phyloP scores from a whole-genome alignment of 2,329 filamentous ascomycete genomes.

The Botrytis galanthina region DNA sequence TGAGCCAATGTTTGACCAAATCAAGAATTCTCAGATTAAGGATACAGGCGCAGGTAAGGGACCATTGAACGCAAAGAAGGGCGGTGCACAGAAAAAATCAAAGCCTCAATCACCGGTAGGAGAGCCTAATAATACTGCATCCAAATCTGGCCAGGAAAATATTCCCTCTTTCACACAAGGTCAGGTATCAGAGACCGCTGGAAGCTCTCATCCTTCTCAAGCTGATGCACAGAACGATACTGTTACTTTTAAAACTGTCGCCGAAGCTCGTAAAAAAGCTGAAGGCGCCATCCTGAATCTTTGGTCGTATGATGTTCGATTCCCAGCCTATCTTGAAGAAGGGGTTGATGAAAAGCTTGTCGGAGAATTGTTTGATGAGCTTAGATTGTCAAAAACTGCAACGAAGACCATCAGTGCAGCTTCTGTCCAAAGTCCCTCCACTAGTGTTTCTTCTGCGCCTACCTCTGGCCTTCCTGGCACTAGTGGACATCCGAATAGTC shows the following conservation, averaged over 20 bases:
- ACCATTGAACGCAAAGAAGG: background rate
- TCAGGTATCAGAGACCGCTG: background rate
- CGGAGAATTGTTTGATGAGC: slow-evolving; percentile 62
- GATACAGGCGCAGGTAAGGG: background rate
- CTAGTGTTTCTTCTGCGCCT: slow-evolving; percentile 5
- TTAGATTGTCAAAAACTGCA: slow-evolving; percentile 52
- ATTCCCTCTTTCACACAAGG: background rate
- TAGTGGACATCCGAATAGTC: background rate
- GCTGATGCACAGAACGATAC: background rate
- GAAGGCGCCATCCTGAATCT: slow-evolving; percentile 66
- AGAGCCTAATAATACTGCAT: background rate
- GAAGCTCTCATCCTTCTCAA: background rate
- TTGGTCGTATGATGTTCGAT: slow-evolving; percentile 66
- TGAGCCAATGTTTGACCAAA: slow-evolving; percentile 21
- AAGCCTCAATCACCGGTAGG: background rate
- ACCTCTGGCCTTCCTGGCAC: background rate
- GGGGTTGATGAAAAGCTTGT: slow-evolving; percentile 66
- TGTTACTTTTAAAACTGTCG: slow-evolving; percentile 23
- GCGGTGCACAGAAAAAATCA: background rate
- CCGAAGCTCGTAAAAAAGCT: slow-evolving; percentile 50
- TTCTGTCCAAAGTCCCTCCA: slow-evolving; percentile 10
- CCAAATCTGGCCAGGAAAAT: slow-evolving; percentile 5
- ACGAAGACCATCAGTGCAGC: slow-evolving; percentile 23
- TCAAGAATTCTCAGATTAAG: slow-evolving; percentile 18
- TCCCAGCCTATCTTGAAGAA: slow-evolving; percentile 69